Conservation (phyloP, 192 early-diverging fungal genomes). For the Gaertneriomyces sp. region DNA sequence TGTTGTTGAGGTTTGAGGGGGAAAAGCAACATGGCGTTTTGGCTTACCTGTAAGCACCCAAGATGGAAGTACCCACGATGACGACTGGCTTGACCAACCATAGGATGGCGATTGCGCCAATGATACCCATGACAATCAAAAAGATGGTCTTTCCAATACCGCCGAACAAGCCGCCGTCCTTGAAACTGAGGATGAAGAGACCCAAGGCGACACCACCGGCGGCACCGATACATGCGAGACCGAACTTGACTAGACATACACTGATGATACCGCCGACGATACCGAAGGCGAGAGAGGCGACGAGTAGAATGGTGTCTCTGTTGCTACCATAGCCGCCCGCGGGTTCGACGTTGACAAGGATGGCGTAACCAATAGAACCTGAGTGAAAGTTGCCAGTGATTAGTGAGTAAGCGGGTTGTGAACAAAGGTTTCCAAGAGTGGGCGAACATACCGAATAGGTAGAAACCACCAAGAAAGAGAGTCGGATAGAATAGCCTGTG, state of each 20-base stretch:
- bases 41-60: slow-evolving; percentile 17
- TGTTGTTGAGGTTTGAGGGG: neutral
- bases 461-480: slow-evolving; percentile 30
- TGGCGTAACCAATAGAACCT: neutral
- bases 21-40: neutral
- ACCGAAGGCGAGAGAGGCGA: slow-evolving; percentile 21
- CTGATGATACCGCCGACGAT: slow-evolving; percentile 29
- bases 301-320: slow-evolving; percentile 15
- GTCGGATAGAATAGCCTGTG: slow-evolving; percentile 27
- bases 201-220: slow-evolving; percentile 30
- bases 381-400: too few relatives aligned
- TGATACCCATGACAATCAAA: slow-evolving; percentile 14
- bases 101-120: slow-evolving; percentile 19
- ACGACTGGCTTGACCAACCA: slow-evolving; percentile 29
- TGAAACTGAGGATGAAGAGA: slow-evolving; percentile 20
- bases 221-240: slow-evolving; percentile 27
- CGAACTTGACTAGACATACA: slow-evolving; percentile 18
- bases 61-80: slow-evolving; percentile 26
- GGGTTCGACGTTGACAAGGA: slow-evolving; percentile 23
- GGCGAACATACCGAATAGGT: slow-evolving; percentile 7
- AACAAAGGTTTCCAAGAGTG: too few relatives aligned
- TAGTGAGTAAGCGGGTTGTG: neutral
- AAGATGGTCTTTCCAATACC: slow-evolving; percentile 15
- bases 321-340: slow-evolving; percentile 11
- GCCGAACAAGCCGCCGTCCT: slow-evolving; percentile 21